phyloP scores from a whole-genome alignment of 2,329 filamentous ascomycete species.

The Colletotrichum sp. region DNA sequence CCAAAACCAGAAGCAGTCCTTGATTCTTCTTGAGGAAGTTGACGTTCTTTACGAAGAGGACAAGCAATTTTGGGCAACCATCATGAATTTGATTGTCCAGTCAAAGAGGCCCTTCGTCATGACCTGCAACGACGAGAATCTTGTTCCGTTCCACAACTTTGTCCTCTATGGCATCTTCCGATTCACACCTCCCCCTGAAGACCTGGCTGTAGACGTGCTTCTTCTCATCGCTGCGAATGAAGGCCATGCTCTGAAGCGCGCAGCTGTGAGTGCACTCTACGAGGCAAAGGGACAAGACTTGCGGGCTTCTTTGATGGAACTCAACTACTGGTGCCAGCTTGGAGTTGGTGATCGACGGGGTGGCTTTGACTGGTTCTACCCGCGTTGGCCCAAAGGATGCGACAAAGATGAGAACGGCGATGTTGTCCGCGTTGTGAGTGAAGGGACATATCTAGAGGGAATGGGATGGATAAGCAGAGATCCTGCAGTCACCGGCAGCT shows the following conservation, averaged over 20 bases:
- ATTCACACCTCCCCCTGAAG: conserved; percentile 68
- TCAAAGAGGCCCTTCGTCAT: conserved; percentile 93
- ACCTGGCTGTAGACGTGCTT: conserved; percentile 79
- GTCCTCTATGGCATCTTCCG: conserved; percentile 85
- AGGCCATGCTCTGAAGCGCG: conserved; percentile 77
- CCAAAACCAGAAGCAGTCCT: conserved; percentile 79
- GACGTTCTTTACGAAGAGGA: conserved; percentile 96
- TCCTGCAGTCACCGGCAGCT: conserved; percentile 41
- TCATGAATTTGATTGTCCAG: conserved; percentile 77
- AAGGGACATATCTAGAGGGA: conserved; percentile 75
- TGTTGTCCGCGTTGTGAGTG: conserved; percentile 78
- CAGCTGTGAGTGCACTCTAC: conserved; percentile 74
- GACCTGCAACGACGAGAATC: conserved; percentile 90
- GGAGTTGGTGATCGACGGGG: conserved; percentile 87
- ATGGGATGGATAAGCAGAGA: conserved; percentile 82
- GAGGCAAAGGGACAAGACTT: conserved; percentile 73
- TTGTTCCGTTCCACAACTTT: conserved; percentile 78
- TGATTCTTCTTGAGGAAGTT: conserved; percentile 93
- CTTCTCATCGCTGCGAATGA: conserved; percentile 85
- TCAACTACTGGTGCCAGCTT: conserved; percentile 98
- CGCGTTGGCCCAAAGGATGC: conserved; percentile 74
- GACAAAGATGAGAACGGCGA: conserved; percentile 73
- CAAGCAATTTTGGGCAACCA: conserved; percentile 89
- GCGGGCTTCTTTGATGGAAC: conserved; percentile 79
- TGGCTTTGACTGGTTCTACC: conserved; percentile 88